phyloP scores from a whole-genome alignment of 306 rosid genomes.

The Neltuma alba region DNA sequence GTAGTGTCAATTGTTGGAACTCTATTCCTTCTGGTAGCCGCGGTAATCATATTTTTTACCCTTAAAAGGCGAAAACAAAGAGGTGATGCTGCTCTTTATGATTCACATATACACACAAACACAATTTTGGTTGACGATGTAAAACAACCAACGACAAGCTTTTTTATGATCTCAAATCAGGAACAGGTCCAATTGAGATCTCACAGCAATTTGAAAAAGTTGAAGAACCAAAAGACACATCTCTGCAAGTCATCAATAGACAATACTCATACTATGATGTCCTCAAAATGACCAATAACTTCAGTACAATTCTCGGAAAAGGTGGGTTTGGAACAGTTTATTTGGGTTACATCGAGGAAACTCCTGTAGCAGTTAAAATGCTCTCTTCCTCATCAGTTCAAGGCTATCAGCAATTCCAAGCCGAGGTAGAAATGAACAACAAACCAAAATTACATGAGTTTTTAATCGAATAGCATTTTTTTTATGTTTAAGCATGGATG shows the following conservation, averaged over 20 bases:
- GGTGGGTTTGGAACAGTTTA: conserved; percentile 60
- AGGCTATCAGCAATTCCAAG: conserved; percentile 53
- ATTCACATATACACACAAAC: not conserved
- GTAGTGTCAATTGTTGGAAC: conserved; percentile 46
- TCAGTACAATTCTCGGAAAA: conserved; percentile 39
- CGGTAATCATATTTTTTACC: conserved; percentile 18
- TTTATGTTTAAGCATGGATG: not conserved
- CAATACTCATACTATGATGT: conserved; percentile 43
- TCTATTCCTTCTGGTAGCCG: conserved; percentile 19
- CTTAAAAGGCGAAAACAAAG: conserved; percentile 35
- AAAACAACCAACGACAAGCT: not conserved
- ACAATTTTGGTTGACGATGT: not conserved
- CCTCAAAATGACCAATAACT: conserved; percentile 48
- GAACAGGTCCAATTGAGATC: not conserved
- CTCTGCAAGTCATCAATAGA: conserved; percentile 6
- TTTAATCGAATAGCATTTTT: not conserved
- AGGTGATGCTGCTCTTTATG: not conserved
- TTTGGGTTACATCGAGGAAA: conserved; percentile 38
- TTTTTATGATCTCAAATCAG: not conserved
- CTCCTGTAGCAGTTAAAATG: conserved; percentile 60
- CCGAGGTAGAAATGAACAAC: conserved; percentile 40
- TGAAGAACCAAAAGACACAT: not conserved
- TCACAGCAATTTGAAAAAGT: not conserved
- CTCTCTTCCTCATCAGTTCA: conserved; percentile 48
- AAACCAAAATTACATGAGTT: not conserved